phyloP scores from a whole-genome alignment of 768 basidiomycete species.

The Amanita jacksonii region DNA sequence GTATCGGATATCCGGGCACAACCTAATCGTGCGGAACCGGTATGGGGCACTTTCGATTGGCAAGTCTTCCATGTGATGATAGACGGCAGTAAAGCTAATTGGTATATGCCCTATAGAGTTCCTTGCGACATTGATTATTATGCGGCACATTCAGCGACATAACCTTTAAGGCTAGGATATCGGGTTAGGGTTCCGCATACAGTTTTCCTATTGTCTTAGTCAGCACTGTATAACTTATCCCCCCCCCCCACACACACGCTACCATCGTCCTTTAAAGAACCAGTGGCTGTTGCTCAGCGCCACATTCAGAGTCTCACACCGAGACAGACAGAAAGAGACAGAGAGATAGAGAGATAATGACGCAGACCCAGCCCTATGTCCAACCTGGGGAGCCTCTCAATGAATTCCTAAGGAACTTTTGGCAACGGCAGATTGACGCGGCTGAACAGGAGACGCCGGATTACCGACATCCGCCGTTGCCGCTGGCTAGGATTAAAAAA shows the following conservation, averaged over 20 bases:
- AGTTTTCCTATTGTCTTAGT: no score
- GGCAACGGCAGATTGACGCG: conserved; percentile 80
- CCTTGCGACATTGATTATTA: conserved; percentile 43
- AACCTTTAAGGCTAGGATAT: no score
- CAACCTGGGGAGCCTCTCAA: conserved; percentile 81
- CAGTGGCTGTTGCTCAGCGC: no score
- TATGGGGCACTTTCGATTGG: conserved; percentile 46
- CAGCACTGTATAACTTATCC: no score
- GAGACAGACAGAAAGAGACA: no score
- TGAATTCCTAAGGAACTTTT: conserved; percentile 79
- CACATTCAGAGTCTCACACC: no score
- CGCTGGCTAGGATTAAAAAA: conserved; percentile 95
- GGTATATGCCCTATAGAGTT: conserved; percentile 40
- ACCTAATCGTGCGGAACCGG: conserved; percentile 47
- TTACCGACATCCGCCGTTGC: conserved; percentile 80
- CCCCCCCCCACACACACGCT: no score
- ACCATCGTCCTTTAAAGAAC: no score
- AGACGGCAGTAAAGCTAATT: neutral
- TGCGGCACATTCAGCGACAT: conserved; percentile 47
- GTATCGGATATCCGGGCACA: conserved; percentile 57
- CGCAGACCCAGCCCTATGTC: conserved; percentile 48
- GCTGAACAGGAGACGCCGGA: conserved; percentile 87
- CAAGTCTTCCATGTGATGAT: conserved; percentile 18
- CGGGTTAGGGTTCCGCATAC: no score
- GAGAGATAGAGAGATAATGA: no score